Evolutionary conservation across 306 rosid species (phyloP).

Genomic region (Cucumis melo): DNA sequence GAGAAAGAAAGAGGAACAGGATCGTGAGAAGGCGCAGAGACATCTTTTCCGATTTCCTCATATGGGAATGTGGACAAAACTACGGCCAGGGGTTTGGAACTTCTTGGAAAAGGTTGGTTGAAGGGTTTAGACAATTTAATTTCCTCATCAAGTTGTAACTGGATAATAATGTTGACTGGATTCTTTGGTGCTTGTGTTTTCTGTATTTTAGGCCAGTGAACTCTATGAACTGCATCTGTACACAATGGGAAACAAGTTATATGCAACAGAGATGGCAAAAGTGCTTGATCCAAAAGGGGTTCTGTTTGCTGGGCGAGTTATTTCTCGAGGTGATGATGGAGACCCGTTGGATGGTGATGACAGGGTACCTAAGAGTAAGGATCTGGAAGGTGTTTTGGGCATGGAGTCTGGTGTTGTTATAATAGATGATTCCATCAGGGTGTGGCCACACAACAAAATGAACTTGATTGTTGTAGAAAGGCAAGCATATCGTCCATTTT

Average conservation of each 20-base stretch:
- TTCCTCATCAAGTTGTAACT: background rate
- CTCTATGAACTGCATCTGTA: conserved; percentile 93
- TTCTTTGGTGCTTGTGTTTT: conserved; percentile 6
- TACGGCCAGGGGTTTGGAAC: conserved; percentile 95
- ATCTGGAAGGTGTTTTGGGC: conserved; percentile 97
- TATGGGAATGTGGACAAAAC: conserved; percentile 99
- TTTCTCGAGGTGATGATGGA: conserved; percentile 86
- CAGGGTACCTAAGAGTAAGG: conserved; percentile 85
- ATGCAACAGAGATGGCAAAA: conserved; percentile 99
- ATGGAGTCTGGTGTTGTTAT: conserved; percentile 94
- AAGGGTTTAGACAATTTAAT: background rate
- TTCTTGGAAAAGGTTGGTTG: conserved; percentile 82
- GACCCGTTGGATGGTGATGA: conserved; percentile 70
- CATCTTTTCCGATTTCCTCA: conserved; percentile 90
- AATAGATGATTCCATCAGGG: conserved; percentile 95
- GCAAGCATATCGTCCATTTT: conserved; percentile 21
- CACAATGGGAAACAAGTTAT: conserved; percentile 97
- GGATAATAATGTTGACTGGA: background rate
- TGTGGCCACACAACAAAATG: conserved; percentile 97
- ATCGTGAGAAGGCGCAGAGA: conserved; percentile 64
- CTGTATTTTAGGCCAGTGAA: conserved; percentile 71
- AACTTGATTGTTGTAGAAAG: conserved; percentile 97
- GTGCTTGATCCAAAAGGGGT: conserved; percentile 86
- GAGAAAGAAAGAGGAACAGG: conserved; percentile 84
- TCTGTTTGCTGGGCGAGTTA: conserved; percentile 84